These are phyloP conservation scores for Phyllosticta citrichinensis DNA, from an alignment of 2,329 filamentous ascomycete genomes.

Conservation along the genomic window DNA sequence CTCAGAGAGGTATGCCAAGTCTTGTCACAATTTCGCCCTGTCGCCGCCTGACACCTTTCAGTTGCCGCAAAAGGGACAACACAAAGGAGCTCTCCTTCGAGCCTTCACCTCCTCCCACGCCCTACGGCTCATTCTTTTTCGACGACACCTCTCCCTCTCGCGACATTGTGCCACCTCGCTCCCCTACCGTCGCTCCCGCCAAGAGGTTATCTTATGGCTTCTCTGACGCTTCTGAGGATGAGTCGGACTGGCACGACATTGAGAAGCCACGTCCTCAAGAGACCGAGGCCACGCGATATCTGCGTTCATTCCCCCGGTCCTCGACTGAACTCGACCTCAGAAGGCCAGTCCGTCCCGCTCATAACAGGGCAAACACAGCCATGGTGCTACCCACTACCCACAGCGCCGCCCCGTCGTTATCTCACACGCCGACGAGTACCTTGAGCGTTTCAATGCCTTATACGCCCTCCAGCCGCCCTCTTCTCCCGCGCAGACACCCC, in stretches of 20 bases:
- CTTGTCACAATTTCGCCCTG: background rate
- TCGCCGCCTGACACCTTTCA: slow-evolving; percentile 14
- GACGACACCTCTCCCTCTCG: slow-evolving; percentile 25
- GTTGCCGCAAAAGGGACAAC: slow-evolving; percentile 38
- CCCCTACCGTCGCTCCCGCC: slow-evolving; percentile 32
- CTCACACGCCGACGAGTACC: slow-evolving; percentile 37
- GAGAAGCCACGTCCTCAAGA: slow-evolving; percentile 16
- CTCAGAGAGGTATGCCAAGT: slow-evolving; percentile 46
- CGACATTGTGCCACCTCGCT: slow-evolving; percentile 39
- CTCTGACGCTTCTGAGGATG: slow-evolving; percentile 34
- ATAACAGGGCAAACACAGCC: slow-evolving; percentile 16
- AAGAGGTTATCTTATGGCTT: slow-evolving; percentile 32
- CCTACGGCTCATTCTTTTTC: slow-evolving; percentile 27
- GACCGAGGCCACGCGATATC: slow-evolving; percentile 32
- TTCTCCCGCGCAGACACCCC: slow-evolving; percentile 31
- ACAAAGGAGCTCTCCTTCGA: slow-evolving; percentile 25
- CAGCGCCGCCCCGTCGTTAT: slow-evolving; percentile 34
- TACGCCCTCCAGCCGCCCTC: slow-evolving; percentile 27
- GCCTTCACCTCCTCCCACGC: slow-evolving; percentile 27
- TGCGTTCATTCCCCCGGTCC: slow-evolving; percentile 30
- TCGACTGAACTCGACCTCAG: slow-evolving; percentile 13
- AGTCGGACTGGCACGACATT: slow-evolving; percentile 17
- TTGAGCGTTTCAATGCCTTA: slow-evolving; percentile 36
- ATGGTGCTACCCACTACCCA: background rate
- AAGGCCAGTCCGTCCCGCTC: slow-evolving; percentile 12